These are phyloP conservation scores for Urochloa ruziziensis DNA, from an alignment of 176 grass and related monocot species.

Conservation along the genomic window DNA sequence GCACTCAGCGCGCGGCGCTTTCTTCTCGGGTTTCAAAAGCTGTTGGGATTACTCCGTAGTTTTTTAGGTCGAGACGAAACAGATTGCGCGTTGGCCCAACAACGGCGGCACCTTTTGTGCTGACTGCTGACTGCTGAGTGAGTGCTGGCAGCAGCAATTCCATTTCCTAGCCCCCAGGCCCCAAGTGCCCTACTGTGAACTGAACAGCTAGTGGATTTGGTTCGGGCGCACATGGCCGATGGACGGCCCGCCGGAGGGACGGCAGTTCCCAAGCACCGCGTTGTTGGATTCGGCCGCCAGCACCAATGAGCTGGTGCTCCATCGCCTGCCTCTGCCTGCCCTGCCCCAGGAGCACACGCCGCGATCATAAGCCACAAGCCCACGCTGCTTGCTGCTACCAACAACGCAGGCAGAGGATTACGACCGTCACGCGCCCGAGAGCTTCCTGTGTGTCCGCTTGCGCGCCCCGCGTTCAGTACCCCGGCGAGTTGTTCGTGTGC, in stretches of 20 bases:
- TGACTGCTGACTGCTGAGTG: too few species aligned
- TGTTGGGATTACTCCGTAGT: background rate
- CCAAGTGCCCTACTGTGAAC: too few species aligned
- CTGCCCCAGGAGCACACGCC: background rate
- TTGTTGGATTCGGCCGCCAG: conserved; percentile 2
- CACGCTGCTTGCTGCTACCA: background rate
- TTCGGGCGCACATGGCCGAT: conserved; percentile 15
- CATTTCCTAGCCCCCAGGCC: background rate
- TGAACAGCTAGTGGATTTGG: background rate
- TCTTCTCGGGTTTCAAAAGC: too few species aligned
- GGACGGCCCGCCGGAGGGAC: background rate
- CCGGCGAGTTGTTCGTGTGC: background rate
- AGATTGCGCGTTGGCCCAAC: background rate
- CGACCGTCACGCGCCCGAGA: background rate
- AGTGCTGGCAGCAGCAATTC: background rate
- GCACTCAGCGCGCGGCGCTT: background rate
- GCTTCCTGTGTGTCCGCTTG: background rate
- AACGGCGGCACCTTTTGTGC: background rate
- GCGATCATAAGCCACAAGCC: background rate
- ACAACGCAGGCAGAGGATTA: too few species aligned
- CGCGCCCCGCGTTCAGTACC: background rate
- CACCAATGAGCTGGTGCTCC: background rate
- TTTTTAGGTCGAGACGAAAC: background rate
- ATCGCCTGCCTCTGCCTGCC: too few species aligned
- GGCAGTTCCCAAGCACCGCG: background rate